phyloP scores from a whole-genome alignment of 257 asterid species.

The Fraxinus quadrangulata region DNA sequence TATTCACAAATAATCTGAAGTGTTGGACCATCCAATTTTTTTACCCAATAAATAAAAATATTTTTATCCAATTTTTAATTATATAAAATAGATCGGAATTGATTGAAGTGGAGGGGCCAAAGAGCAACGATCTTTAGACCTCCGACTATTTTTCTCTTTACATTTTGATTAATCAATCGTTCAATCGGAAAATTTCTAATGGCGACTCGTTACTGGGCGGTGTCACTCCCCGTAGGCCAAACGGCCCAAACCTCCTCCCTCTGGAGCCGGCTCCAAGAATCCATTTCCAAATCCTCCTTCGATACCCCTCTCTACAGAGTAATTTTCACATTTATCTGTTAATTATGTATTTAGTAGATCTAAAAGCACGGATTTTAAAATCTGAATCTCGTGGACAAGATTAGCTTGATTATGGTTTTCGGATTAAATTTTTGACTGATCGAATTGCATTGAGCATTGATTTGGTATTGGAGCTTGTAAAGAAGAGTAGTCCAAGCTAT shows the following conservation, averaged over 20 bases:
- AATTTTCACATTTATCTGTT: conserved; percentile 14
- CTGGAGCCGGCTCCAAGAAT: conserved; percentile 90
- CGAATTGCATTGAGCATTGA: too few relatives aligned
- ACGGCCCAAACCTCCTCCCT: background rate
- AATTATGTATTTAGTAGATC: conserved; percentile 27
- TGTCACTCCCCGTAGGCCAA: background rate
- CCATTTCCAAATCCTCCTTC: conserved; percentile 82
- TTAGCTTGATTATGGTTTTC: background rate
- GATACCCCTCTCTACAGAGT: conserved; percentile 95
- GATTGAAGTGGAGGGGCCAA: too few relatives aligned
- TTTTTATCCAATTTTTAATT: too few relatives aligned
- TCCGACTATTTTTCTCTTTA: too few relatives aligned
- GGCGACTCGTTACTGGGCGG: background rate
- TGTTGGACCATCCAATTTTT: too few relatives aligned
- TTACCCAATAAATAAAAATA: too few relatives aligned
- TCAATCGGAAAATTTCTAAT: too few relatives aligned
- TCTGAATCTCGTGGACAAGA: background rate
- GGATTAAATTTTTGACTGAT: background rate
- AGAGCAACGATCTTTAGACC: too few relatives aligned
- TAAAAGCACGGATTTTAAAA: background rate
- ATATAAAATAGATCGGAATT: too few relatives aligned
- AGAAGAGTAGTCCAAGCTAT: background rate
- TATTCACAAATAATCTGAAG: too few relatives aligned
- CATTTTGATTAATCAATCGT: background rate
- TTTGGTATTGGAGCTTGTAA: too few relatives aligned